Conservation (phyloP, 148 eudicot genomes). For the Cornus kousa region DNA sequence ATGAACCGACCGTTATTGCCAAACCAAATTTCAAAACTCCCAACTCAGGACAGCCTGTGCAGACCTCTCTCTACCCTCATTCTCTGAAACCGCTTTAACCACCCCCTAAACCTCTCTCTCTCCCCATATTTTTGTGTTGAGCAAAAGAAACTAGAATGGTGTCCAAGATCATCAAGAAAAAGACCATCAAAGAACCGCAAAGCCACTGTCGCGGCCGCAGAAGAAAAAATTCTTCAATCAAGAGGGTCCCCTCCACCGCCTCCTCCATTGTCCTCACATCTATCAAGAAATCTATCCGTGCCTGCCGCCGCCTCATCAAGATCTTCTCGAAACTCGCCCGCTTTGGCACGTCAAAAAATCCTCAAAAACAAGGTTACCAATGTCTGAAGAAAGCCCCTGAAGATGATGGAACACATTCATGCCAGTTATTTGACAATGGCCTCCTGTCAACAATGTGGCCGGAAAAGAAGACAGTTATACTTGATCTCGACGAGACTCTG, state of each 20-base stretch:
- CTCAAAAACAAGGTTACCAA: conserved; percentile 46
- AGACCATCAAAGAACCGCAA: conserved; percentile 40
- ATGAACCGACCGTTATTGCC: conserved; percentile 37
- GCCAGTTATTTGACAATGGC: conserved; percentile 29
- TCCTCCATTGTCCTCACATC: conserved; percentile 47
- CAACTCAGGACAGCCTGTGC: background rate
- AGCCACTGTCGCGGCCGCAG: conserved; percentile 20
- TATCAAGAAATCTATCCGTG: conserved; percentile 50
- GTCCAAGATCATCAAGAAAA: conserved; percentile 54
- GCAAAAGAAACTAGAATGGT: conserved; percentile 49
- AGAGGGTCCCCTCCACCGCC: conserved; percentile 17
- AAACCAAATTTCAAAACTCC: conserved; percentile 17
- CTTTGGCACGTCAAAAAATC: conserved; percentile 49
- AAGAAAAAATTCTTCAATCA: conserved; percentile 28
- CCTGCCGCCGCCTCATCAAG: conserved; percentile 71
- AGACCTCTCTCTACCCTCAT: background rate
- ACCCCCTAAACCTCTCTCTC: conserved; percentile 6
- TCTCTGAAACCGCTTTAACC: conserved; percentile 9
- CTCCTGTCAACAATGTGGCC: conserved; percentile 40
- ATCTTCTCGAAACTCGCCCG: conserved; percentile 66
- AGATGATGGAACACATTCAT: conserved; percentile 20
- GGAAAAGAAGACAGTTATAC: conserved; percentile 45
- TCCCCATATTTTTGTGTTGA: background rate
- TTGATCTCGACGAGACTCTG: conserved; percentile 81
- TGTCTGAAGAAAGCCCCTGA: conserved; percentile 29